These are phyloP conservation scores for Vararia minispora DNA, from an alignment of 768 basidiomycete genomes.

Conservation along the genomic window DNA sequence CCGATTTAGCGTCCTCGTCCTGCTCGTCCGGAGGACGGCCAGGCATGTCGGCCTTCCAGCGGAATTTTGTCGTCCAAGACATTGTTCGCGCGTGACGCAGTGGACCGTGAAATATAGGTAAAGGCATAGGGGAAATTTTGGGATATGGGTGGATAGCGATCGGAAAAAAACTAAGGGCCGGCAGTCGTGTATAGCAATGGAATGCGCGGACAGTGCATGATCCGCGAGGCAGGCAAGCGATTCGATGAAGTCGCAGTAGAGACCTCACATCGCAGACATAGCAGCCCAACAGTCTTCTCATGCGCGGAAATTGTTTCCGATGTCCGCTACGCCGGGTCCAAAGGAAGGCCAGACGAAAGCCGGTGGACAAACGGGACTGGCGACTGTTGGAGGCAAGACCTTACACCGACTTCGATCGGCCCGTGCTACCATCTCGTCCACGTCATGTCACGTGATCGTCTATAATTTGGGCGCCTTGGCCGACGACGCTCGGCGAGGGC, in stretches of 20 bases:
- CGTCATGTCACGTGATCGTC: too few species aligned
- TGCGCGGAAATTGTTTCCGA: too few species aligned
- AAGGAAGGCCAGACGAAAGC: too few species aligned
- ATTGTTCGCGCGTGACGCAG: conserved; percentile 6
- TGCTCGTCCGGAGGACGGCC: conserved; percentile 24
- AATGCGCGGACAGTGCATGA: conserved; percentile 3
- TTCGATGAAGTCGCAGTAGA: not conserved
- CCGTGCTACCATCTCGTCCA: too few species aligned
- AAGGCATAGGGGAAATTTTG: conserved; percentile 5
- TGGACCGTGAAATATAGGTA: not conserved
- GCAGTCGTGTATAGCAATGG: not conserved
- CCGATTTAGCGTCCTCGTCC: conserved; percentile 61
- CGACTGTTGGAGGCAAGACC: too few species aligned
- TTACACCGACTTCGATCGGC: too few species aligned
- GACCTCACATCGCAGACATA: conserved; percentile 23
- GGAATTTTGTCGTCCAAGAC: conserved; percentile 22
- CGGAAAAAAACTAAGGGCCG: conserved; percentile 1
- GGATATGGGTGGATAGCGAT: conserved; percentile 6
- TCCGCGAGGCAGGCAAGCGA: conserved; percentile 3
- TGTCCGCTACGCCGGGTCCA: too few species aligned
- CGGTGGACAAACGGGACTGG: too few species aligned
- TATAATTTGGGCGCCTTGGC: too few species aligned
- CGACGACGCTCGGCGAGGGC: too few species aligned
- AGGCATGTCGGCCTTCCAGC: conserved; percentile 9
- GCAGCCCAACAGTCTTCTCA: conserved; percentile 13